Evolutionary conservation across 2,329 filamentous ascomycete species (phyloP).

Genomic region (Monosporascus sp.): DNA sequence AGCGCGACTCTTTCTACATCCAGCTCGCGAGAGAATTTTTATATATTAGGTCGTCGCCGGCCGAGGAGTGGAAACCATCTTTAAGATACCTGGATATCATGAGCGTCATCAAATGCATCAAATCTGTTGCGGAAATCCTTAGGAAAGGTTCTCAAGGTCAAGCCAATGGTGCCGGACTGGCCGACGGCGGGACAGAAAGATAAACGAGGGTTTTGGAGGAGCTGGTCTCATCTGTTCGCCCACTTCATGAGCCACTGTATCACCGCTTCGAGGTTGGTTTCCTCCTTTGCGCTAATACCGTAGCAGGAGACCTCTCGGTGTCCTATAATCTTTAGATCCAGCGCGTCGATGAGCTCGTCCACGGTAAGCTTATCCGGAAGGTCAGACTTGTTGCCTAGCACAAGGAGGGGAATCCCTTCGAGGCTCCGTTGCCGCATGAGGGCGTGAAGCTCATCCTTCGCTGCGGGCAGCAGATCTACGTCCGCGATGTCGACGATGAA

Average conservation of each 20-base stretch:
- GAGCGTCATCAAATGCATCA: constrained; percentile 24
- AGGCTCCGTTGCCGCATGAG: constrained; percentile 80
- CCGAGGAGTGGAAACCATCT: constrained; percentile 21
- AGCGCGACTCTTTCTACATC: constrained; percentile 16
- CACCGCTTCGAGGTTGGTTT: constrained; percentile 96
- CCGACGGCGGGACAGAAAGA: constrained; percentile 5
- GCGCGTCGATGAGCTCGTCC: constrained; percentile 88
- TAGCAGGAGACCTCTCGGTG: constrained; percentile 97
- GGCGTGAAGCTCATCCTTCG: constrained; percentile 86
- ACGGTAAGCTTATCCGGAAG: constrained; percentile 85
- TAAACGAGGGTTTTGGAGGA: constrained; percentile 1
- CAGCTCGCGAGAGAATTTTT: constrained; percentile 27
- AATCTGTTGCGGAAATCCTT: constrained; percentile 15
- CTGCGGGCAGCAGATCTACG: constrained; percentile 69
- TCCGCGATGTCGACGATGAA: constrained; percentile 98
- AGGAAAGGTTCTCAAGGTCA: constrained; percentile 3
- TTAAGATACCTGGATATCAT: constrained; percentile 25
- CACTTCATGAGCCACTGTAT: constrained; percentile 94
- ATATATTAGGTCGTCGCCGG: constrained; percentile 29
- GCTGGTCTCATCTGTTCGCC: constrained; percentile 58
- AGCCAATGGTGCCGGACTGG: constrained; percentile 6
- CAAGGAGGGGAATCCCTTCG: constrained; percentile 84
- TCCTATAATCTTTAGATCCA: constrained; percentile 84
- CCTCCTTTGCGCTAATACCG: constrained; percentile 96
- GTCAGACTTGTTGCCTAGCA: constrained; percentile 96